phyloP scores from a whole-genome alignment of 2,329 filamentous ascomycete species.

The Aspergillus japonicus region DNA sequence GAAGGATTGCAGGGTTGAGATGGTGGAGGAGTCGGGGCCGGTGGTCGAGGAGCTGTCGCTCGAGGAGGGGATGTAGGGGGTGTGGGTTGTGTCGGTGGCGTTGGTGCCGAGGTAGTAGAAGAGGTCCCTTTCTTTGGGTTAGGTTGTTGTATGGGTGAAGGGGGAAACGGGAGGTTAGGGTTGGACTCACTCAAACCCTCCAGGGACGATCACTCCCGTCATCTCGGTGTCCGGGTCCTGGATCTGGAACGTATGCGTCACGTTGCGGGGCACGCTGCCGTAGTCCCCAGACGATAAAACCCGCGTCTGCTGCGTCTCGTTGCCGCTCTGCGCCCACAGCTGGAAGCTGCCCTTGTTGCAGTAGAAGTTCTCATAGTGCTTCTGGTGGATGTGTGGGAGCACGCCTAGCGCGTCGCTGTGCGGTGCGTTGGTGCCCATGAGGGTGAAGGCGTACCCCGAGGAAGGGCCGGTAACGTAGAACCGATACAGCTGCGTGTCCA shows the following conservation, averaged over 20 bases:
- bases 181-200: conserved; percentile 47
- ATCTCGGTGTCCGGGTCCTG: conserved; percentile 51
- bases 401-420: conserved; percentile 40
- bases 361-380: conserved; percentile 51
- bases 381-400: conserved; percentile 45
- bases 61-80: conserved; percentile 38
- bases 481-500: conserved; percentile 41
- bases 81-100: conserved; percentile 34
- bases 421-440: conserved; percentile 47
- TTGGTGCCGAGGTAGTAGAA: conserved; percentile 45
- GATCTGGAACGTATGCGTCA: conserved; percentile 51
- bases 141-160: background rate
- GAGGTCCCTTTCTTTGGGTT: conserved; percentile 26
- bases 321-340: conserved; percentile 44
- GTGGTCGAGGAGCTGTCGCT: conserved; percentile 28
- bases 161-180: background rate
- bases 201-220: conserved; percentile 47
- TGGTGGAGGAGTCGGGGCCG: conserved; percentile 31
- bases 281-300: conserved; percentile 48
- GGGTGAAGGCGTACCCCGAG: conserved; percentile 46
- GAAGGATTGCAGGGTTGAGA: conserved; percentile 39
- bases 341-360: conserved; percentile 47
- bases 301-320: conserved; percentile 36
- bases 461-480: conserved; percentile 48
- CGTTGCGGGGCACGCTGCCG: conserved; percentile 47